A percentile compares a stretch with the other conserved stretches of the same genome.
phyloP scores from a whole-genome alignment of 306 rosid genomes.

The Vachellia pachyceras region DNA sequence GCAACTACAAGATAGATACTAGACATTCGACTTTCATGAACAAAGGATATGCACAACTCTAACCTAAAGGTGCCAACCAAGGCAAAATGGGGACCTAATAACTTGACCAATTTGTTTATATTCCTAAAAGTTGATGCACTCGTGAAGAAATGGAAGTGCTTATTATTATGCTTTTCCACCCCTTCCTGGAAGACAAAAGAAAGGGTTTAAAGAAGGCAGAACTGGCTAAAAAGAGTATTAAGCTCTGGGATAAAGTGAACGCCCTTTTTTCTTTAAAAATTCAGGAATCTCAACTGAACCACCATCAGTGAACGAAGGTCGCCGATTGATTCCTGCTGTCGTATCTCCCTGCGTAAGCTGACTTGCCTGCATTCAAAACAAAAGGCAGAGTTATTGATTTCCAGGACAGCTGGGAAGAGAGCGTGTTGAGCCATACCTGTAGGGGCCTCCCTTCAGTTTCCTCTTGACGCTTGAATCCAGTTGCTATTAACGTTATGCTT shows the following conservation, averaged over 20 bases:
- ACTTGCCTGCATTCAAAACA: conserved; percentile 60
- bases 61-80: conserved; percentile 52
- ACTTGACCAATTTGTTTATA: conserved; percentile 39
- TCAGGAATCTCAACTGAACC: conserved; percentile 91
- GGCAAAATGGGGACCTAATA: conserved; percentile 44
- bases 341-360: conserved; percentile 77
- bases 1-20: background rate
- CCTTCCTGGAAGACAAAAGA: background rate
- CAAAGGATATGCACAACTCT: conserved; percentile 41
- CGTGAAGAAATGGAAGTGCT: conserved; percentile 33
- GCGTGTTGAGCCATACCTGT: conserved; percentile 58
- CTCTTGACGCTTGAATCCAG: conserved; percentile 99
- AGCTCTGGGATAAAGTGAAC: conserved; percentile 90
- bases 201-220: conserved; percentile 20
- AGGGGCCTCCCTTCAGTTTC: conserved; percentile 79
- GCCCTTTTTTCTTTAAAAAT: conserved; percentile 95
- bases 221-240: conserved; percentile 36
- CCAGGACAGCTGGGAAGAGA: background rate
- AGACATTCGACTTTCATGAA: conserved; percentile 44
- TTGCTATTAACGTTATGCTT: conserved; percentile 94
- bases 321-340: conserved; percentile 57
- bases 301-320: conserved; percentile 72
- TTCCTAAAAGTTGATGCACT: conserved; percentile 46
- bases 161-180: background rate
- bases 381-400: conserved; percentile 29